A percentile compares a stretch with the other conserved stretches of the same genome.
These are phyloP conservation scores for Pisolithus sp. DNA, from an alignment of 768 basidiomycete species.

Conservation along the genomic window DNA sequence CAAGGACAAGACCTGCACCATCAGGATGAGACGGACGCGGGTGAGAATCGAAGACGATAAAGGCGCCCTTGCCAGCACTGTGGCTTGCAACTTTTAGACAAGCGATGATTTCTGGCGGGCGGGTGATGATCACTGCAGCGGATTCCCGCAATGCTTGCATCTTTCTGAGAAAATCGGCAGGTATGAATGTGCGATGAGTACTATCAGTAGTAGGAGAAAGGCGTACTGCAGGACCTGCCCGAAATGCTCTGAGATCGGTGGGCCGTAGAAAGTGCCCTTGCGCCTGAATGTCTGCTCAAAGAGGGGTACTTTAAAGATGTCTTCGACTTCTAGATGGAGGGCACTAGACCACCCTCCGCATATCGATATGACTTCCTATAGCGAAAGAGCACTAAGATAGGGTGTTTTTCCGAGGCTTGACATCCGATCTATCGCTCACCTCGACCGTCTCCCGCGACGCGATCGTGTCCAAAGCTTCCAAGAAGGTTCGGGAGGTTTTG, in stretches of 20 bases:
- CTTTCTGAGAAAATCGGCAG: conserved; percentile 16
- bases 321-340: conserved; percentile 42
- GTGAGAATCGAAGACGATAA: conserved; percentile 64
- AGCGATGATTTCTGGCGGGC: conserved; percentile 63
- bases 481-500: background rate
- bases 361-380: background rate
- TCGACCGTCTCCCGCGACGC: conserved; percentile 19
- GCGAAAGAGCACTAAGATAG: background rate
- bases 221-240: background rate
- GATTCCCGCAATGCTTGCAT: conserved; percentile 15
- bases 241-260: background rate
- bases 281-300: conserved; percentile 22
- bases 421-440: conserved; percentile 11
- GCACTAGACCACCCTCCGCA: conserved; percentile 42
- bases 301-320: conserved; percentile 36
- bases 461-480: conserved; percentile 16
- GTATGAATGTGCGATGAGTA: background rate
- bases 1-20: conserved; percentile 56
- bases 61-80: conserved; percentile 27
- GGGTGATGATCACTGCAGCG: conserved; percentile 51
- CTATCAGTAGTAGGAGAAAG: too few relatives aligned
- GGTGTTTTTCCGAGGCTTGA: background rate
- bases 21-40: conserved; percentile 51
- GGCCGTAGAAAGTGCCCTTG: conserved; percentile 1
- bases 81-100: conserved; percentile 34